phyloP scores from a whole-genome alignment of 2,329 filamentous ascomycete species.

The Neocucurbitaria cava region DNA sequence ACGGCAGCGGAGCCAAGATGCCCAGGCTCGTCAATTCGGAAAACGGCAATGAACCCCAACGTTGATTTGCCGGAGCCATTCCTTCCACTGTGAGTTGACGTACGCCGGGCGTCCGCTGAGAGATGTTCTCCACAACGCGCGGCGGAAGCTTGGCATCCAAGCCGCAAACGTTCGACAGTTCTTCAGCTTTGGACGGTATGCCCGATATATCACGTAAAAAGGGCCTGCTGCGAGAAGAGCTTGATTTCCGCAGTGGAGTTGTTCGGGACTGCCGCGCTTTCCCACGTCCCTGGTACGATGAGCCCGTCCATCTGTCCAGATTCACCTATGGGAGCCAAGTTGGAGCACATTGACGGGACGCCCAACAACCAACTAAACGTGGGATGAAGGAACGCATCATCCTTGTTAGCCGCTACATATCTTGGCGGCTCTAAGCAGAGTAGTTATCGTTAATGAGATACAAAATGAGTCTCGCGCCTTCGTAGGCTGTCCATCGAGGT shows the following conservation, averaged over 20 bases:
- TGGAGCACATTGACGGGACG: background rate
- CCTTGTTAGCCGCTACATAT: conserved; percentile 13
- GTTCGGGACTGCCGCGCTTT: background rate
- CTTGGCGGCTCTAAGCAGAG: conserved; percentile 19
- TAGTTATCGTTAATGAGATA: conserved; percentile 13
- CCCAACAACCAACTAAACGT: conserved; percentile 9
- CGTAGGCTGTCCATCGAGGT: background rate
- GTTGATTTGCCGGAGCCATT: conserved; percentile 25
- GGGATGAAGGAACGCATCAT: conserved; percentile 11
- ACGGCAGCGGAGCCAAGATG: conserved; percentile 32
- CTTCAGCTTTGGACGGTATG: conserved; percentile 1
- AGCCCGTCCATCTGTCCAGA: background rate
- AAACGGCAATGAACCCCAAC: conserved; percentile 23
- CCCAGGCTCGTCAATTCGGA: conserved; percentile 35
- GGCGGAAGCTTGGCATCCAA: conserved; percentile 33
- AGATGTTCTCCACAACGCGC: conserved; percentile 21
- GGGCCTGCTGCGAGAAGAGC: conserved; percentile 7
- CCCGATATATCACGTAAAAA: background rate
- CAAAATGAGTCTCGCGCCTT: conserved; percentile 16
- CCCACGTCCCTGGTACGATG: background rate
- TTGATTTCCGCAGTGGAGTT: conserved; percentile 7
- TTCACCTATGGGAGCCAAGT: conserved; percentile 4
- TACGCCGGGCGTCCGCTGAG: conserved; percentile 32
- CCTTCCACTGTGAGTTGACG: conserved; percentile 24
- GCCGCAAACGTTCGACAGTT: conserved; percentile 4